phyloP scores from a whole-genome alignment of 2,329 filamentous ascomycete species.

The Periglandula ipomoeae region DNA sequence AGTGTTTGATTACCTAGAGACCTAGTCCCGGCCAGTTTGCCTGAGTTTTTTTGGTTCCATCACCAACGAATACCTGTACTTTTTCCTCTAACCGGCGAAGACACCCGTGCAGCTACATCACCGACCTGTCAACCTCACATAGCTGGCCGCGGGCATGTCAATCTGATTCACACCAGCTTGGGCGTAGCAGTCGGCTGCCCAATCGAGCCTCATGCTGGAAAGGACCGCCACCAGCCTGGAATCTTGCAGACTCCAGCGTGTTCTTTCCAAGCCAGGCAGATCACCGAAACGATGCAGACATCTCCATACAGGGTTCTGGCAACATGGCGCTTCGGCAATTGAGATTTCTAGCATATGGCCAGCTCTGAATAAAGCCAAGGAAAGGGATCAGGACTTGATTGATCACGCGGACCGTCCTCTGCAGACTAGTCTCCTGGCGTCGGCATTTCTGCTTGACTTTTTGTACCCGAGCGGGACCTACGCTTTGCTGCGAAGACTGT shows the following conservation, averaged over 20 bases:
- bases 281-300: constrained; percentile 31
- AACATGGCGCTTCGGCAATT: constrained; percentile 41
- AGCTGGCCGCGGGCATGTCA: constrained; percentile 16
- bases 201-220: constrained; percentile 41
- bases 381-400: constrained; percentile 8
- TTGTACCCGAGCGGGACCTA: constrained; percentile 40
- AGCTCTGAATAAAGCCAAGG: constrained; percentile 19
- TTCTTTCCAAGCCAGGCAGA: constrained; percentile 30
- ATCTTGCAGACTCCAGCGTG: constrained; percentile 44
- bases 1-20: too few species aligned
- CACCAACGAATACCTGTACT: too few species aligned
- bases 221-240: constrained; percentile 47
- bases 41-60: too few species aligned
- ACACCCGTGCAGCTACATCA: background rate
- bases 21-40: too few species aligned
- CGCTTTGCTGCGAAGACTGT: constrained; percentile 31
- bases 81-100: background rate
- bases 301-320: constrained; percentile 44
- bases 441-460: constrained; percentile 45
- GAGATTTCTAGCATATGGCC: constrained; percentile 37
- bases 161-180: constrained; percentile 7
- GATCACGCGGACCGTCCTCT: constrained; percentile 15
- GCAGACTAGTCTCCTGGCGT: constrained; percentile 29
- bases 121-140: background rate
- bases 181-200: constrained; percentile 11